These are phyloP conservation scores for Dipodascus albidus DNA, from an alignment of 805 yeast species.

Conservation along the genomic window DNA sequence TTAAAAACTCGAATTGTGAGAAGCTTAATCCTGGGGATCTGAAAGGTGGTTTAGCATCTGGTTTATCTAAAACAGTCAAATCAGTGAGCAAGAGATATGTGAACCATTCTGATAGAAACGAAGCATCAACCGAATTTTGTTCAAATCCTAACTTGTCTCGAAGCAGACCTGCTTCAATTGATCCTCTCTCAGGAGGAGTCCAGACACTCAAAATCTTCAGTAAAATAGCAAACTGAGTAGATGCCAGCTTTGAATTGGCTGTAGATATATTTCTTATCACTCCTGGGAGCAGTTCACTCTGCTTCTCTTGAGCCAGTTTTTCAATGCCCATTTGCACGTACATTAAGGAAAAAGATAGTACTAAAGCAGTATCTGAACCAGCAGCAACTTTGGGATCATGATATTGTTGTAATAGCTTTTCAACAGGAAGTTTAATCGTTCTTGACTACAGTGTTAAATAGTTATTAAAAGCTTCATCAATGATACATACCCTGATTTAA, in stretches of 20 bases:
- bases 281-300: slow-evolving; percentile 33
- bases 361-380: slow-evolving; percentile 8
- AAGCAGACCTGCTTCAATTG: slow-evolving; percentile 31
- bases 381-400: slow-evolving; percentile 35
- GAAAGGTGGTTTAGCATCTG: slow-evolving; percentile 1
- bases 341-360: slow-evolving; percentile 29
- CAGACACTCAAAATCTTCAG: slow-evolving; percentile 41
- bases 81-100: slow-evolving; percentile 46
- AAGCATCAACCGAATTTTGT: slow-evolving; percentile 29
- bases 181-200: slow-evolving; percentile 38
- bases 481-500: slow-evolving; percentile 31
- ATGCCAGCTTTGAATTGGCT: slow-evolving; percentile 28
- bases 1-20: slow-evolving; percentile 48
- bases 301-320: slow-evolving; percentile 32
- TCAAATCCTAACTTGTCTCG: slow-evolving; percentile 29
- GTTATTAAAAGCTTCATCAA: slow-evolving; percentile 2
- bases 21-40: slow-evolving; percentile 55
- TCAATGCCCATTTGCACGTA: slow-evolving; percentile 61
- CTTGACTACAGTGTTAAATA: slow-evolving; percentile 9
- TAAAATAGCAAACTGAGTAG: slow-evolving; percentile 52
- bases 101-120: slow-evolving; percentile 36
- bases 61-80: slow-evolving; percentile 24
- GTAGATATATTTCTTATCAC: slow-evolving; percentile 38
- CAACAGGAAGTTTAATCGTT: slow-evolving; percentile 48
- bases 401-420: slow-evolving; percentile 52